Conservation (phyloP, 179 eudicot genomes). For the Pouteria campechiana region DNA sequence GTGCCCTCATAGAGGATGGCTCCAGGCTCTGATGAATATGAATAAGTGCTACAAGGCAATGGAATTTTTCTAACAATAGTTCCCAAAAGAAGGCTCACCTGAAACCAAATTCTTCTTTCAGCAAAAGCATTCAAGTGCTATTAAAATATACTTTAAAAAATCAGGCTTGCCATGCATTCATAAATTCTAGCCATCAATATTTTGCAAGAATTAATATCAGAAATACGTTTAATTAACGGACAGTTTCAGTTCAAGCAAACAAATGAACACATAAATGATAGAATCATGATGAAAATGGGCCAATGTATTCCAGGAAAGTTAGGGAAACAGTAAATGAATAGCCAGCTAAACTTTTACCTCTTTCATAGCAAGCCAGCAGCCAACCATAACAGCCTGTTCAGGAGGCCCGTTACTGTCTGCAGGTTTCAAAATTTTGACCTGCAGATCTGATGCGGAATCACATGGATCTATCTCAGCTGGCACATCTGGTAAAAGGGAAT, state of each 20-base stretch:
- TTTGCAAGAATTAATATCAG: too few relatives aligned
- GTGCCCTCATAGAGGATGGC: constrained; percentile 12
- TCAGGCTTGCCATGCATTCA: too few relatives aligned
- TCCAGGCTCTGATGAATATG: constrained; percentile 18
- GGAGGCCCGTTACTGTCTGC: constrained; percentile 32
- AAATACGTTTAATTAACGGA: too few relatives aligned
- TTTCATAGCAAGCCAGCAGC: constrained; percentile 99
- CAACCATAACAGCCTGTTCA: constrained; percentile 95
- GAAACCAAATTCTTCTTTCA: constrained; percentile 82
- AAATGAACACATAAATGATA: too few relatives aligned
- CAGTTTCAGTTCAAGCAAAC: too few relatives aligned
- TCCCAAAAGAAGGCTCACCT: constrained; percentile 98
- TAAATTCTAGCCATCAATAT: too few relatives aligned
- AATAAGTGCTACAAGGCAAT: constrained; percentile 39
- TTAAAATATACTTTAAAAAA: too few relatives aligned
- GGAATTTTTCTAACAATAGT: constrained; percentile 92
- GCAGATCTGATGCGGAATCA: constrained; percentile 14
- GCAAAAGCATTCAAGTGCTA: too few relatives aligned
- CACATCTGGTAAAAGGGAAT: constrained; percentile 34
- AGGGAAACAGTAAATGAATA: not conserved
- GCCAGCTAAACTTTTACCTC: too few relatives aligned
- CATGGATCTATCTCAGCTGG: constrained; percentile 22
- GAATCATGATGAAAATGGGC: too few relatives aligned
- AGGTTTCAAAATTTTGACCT: constrained; percentile 20
- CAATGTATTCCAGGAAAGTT: too few relatives aligned